Evolutionary conservation across 768 basidiomycete species (phyloP), one percentile per base, ranked within the genome.

Genomic region (Piloderma croceum): DNA sequence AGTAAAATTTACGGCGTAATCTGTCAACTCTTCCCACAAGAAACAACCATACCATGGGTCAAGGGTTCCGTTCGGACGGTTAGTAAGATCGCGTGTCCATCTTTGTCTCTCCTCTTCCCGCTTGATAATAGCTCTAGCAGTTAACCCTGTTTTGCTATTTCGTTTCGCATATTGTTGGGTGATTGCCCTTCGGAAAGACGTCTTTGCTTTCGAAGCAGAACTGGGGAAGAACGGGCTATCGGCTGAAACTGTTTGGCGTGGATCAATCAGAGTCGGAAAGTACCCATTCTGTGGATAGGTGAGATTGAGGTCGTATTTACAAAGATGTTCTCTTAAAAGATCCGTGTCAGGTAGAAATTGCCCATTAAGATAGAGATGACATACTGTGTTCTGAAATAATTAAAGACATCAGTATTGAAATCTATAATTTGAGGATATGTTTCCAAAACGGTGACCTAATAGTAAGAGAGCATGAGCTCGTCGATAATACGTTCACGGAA

Each of bases 371-470:
- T 23, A 17, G 35, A 19, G 6, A 29, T 7, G 6, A 65, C 80
- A 43, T 47, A 83, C 83, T 83, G 81, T 48, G 75, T 65, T 46
- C 72, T 70, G 60, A 86, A 86, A 53, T 83, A 83, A 41, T 77
- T 68, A 51, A 73, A 79, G 5, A 83, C 79, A 3, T 73, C 71
- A 34, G 68, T 65, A 45, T 87, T 77, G 49, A 86, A 87, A 24
- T 74, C 79, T 37, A 88, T 83, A 20, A 87, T 61, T 52, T 86
- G 84, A 1, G 85, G 85, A 52, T 80, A 83, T 4, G 85, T 86
- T 60, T 83, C 74, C 12, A 86, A 57, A 22, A 81, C 65, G 41
- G 58, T 70, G 31, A 78, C 54, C 81, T 81, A 45, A 6, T 21
- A 15, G 45, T 18, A 24, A 32, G 10, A 29, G 9, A 43, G 4